Base-by-base conservation (phyloP, 2,329 filamentous ascomycete genomes). In the Akanthomyces muscarius region DNA sequence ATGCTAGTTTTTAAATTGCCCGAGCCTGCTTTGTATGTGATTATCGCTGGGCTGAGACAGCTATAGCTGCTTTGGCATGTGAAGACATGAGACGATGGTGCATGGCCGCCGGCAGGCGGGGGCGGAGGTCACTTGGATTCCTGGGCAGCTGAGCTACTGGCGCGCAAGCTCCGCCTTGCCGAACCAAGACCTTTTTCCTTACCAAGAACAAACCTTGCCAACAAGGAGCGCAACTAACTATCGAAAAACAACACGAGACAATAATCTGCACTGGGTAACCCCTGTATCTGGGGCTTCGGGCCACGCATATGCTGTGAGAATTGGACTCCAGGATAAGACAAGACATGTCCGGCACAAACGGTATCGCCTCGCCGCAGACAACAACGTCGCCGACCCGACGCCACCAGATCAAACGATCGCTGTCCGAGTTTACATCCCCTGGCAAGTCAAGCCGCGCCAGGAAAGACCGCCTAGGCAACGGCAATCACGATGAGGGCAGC, bases 361-460 rank as follows among this genome's bases (percentile, higher is more conserved):
- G 21, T 21, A 44, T n/a, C 44, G 44, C 60, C 63, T 59, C 44
- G 44, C 36, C 60, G 65, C 69, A 47, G 71, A 69, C 62, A 47
- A 48, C 60, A 23, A 59, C 58, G 7, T 68, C 70, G 67, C 70
- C 72, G 21, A 55, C 54, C 41, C 48, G 56, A 55, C 79, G 79
- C 64, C 84, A 85, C 68, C 82, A 83, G 67, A 76, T 85, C 64
- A 81, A 78, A 65, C 80, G 83, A 41, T 87, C 85, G 53, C 78
- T 86, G 64, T 81, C 80, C 51, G 83, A 86, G 66, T 68, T 84
- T 58, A 76, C 82, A 28, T 78, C 80, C 42, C 81, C 83, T 25
- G 74, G 77, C 64, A 77, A 74, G 63, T 64, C 73, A 75, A 70
- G 72, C 54, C 72, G 73, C n/a, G 73, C 74, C 61, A 72, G 73